These are phyloP conservation scores for Pseudocercospora pini-densiflorae DNA, from an alignment of 2,329 filamentous ascomycete species.

Conservation along the genomic window DNA sequence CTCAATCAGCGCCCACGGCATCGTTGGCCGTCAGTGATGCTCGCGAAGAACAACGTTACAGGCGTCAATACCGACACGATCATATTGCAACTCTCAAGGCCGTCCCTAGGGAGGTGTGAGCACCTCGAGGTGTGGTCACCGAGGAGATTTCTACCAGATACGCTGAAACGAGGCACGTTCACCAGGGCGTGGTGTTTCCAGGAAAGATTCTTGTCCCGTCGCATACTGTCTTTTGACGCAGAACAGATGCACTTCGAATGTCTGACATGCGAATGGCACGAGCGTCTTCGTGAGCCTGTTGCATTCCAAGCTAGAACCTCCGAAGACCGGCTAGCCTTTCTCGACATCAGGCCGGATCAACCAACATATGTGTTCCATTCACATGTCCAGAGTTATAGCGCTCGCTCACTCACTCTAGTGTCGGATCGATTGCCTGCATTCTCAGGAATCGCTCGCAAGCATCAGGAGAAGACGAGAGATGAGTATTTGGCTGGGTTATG, in stretches of 20 bases:
- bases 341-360: not conserved
- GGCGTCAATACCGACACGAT: no score
- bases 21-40: not conserved
- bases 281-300: not conserved
- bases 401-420: not conserved
- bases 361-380: not conserved
- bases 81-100: no score
- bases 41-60: not conserved
- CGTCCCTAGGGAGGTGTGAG: not conserved
- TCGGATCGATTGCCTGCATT: not conserved
- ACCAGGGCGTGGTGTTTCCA: not conserved
- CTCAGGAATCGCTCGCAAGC: not conserved
- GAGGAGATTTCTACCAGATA: not conserved
- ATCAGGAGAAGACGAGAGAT: not conserved
- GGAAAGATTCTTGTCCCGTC: not conserved
- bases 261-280: not conserved
- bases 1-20: not conserved
- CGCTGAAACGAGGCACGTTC: not conserved
- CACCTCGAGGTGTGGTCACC: not conserved
- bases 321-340: not conserved
- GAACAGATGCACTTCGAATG: not conserved
- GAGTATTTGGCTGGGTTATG: not conserved
- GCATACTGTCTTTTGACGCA: not conserved
- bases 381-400: not conserved
- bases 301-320: not conserved